Evolutionary conservation across 441 rosid species (phyloP).

Genomic region (Gossypium trilobum): DNA sequence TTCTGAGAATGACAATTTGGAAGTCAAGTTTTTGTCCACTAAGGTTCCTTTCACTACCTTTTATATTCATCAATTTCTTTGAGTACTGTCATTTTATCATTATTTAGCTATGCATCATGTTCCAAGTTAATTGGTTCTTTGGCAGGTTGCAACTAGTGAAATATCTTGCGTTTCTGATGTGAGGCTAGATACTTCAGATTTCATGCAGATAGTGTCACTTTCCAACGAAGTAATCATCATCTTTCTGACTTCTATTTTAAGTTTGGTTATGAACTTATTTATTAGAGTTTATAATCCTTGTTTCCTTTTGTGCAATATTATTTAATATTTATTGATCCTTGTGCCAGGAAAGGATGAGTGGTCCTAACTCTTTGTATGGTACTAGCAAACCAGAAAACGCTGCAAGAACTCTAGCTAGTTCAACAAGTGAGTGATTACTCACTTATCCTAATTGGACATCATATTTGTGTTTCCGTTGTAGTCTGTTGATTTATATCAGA

Average conservation of each 20-base stretch:
- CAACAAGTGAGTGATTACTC: conserved; percentile 38
- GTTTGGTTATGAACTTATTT: not conserved
- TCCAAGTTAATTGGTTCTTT: conserved; percentile 7
- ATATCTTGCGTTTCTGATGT: conserved; percentile 30
- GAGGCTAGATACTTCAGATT: conserved; percentile 29
- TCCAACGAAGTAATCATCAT: conserved; percentile 14
- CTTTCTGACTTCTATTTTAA: not conserved
- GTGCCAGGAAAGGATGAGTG: conserved; percentile 32
- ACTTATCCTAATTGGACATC: not conserved
- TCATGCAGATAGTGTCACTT: conserved; percentile 20
- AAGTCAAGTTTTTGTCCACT: conserved; percentile 37
- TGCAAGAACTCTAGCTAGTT: conserved; percentile 33
- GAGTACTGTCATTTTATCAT: conserved; percentile 2
- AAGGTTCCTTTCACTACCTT: conserved; percentile 33
- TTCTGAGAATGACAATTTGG: conserved; percentile 48
- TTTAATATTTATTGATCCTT: conserved; percentile 8
- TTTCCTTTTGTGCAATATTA: conserved; percentile 7
- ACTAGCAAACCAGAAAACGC: conserved; percentile 29
- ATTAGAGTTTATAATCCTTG: not conserved
- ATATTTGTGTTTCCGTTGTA: not conserved
- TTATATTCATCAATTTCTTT: conserved; percentile 11
- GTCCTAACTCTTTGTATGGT: conserved; percentile 25
- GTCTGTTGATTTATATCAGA: not conserved
- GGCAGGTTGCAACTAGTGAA: conserved; percentile 44
- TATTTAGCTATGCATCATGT: not conserved